Evolutionary conservation across 2,329 filamentous ascomycete species (phyloP), one percentile per base, ranked within the genome.

Genomic region (Thielaviopsis euricoi): DNA sequence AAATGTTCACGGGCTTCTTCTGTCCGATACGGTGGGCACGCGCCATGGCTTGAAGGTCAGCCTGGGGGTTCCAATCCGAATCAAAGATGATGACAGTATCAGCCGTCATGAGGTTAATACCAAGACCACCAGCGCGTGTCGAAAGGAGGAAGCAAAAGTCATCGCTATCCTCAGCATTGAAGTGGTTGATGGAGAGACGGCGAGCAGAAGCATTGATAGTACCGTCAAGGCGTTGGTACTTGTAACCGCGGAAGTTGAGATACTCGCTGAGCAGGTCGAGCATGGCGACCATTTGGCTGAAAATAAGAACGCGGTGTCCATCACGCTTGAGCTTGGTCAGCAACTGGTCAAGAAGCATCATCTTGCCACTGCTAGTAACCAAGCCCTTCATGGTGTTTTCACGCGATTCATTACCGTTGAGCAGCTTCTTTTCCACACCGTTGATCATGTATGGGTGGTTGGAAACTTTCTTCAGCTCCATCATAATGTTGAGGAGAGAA

Each of bases 251-350:
- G 56, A 93, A 80, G 55, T 89, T 87, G 63, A 97, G 81, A 67
- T 98, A 98, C 66, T 98, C 91, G 52, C 89, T 88, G 1, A 98
- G 77, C 56, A 98, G 93, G 66, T 98, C 90, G 22, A 98, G 79
- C 87, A 98, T 97, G 68, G 89, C 94, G 40, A 98, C 94, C 93
- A 98, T 98, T 68, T 98, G 93, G 69, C 91, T 97, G 75, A 98
- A 98, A 63, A 98, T 97, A 62, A 98, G 74, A 13, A 98, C 94
- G 57, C 93, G 87, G 70, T 98, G 93, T 53, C 88, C 89, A 66
- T 98, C 93, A 64, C 85, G 87, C 69, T 86, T 95, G 63, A 98
- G 74, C 71, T 98, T 98, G 6, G 86, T 86, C 12, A 98, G 78
- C n/a, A 98, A 82, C 67, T 90, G 89, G 65, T 98, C 93, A 7